These are phyloP conservation scores for Penicillium sp. DNA, from an alignment of 2,329 filamentous ascomycete species.

Conservation along the genomic window DNA sequence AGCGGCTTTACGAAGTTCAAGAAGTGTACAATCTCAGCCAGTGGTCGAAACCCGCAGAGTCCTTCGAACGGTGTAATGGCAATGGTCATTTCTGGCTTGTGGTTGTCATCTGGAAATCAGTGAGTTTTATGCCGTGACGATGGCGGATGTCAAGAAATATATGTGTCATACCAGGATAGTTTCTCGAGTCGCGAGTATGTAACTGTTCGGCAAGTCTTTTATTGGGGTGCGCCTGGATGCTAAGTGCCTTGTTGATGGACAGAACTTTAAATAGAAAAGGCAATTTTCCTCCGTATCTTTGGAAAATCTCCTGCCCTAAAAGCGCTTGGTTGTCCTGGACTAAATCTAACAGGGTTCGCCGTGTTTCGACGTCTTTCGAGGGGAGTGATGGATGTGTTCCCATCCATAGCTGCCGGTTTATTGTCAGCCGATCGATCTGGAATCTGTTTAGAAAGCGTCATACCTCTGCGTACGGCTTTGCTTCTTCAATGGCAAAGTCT, in stretches of 20 bases:
- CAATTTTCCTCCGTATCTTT: conserved; percentile 74
- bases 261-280: conserved; percentile 98
- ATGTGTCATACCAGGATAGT: conserved; percentile 66
- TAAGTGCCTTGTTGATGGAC: conserved; percentile 91
- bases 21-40: conserved; percentile 83
- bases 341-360: conserved; percentile 80
- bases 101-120: conserved; percentile 73
- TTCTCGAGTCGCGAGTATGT: conserved; percentile 79
- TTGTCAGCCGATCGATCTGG: background rate
- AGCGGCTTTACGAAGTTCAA: conserved; percentile 63
- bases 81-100: conserved; percentile 99
- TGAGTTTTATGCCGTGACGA: background rate
- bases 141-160: background rate
- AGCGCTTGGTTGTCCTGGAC: conserved; percentile 82
- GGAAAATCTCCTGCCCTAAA: conserved; percentile 67
- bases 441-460: conserved; percentile 16
- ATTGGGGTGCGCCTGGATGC: conserved; percentile 95
- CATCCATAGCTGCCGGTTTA: conserved; percentile 79
- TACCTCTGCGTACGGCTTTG: conserved; percentile 94
- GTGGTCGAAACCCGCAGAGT: conserved; percentile 87
- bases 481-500: conserved; percentile 72
- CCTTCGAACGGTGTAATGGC: conserved; percentile 95
- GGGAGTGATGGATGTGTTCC: conserved; percentile 95
- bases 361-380: conserved; percentile 80
- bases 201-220: conserved; percentile 89